phyloP scores from a whole-genome alignment of 257 asterid species.

The Ballota nigra region DNA sequence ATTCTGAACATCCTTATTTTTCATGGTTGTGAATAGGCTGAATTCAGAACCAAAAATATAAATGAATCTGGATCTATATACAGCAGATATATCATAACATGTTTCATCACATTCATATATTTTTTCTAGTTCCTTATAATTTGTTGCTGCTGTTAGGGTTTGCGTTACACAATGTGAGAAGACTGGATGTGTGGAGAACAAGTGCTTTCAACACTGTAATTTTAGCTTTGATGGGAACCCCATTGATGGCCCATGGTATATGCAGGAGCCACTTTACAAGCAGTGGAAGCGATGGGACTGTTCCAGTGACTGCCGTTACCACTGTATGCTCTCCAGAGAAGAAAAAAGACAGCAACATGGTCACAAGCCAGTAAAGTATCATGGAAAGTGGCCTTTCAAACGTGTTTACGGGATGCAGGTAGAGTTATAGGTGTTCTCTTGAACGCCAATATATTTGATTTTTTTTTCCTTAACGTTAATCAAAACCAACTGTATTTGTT shows the following conservation, averaged over 20 bases:
- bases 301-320: conserved; percentile 69
- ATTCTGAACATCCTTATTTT: conserved; percentile 7
- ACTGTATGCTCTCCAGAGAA: conserved; percentile 81
- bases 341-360: conserved; percentile 68
- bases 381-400: conserved; percentile 82
- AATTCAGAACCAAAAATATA: background rate
- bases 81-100: conserved; percentile 8
- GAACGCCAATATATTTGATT: background rate
- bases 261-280: conserved; percentile 83
- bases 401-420: conserved; percentile 89
- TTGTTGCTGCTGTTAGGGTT: conserved; percentile 45
- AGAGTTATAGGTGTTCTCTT: background rate
- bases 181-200: conserved; percentile 78
- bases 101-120: conserved; percentile 8
- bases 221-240: conserved; percentile 59
- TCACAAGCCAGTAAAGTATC: conserved; percentile 70
- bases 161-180: conserved; percentile 74
- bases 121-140: conserved; percentile 21
- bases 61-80: background rate
- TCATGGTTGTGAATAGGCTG: conserved; percentile 1
- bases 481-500: too few species aligned
- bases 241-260: conserved; percentile 80
- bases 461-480: too few species aligned
- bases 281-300: conserved; percentile 94
- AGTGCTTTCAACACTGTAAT: conserved; percentile 80